Evolutionary conservation across 1,284 basidiomycete species (phyloP).

Genomic region (Mycosarcoma mackinlayi): DNA sequence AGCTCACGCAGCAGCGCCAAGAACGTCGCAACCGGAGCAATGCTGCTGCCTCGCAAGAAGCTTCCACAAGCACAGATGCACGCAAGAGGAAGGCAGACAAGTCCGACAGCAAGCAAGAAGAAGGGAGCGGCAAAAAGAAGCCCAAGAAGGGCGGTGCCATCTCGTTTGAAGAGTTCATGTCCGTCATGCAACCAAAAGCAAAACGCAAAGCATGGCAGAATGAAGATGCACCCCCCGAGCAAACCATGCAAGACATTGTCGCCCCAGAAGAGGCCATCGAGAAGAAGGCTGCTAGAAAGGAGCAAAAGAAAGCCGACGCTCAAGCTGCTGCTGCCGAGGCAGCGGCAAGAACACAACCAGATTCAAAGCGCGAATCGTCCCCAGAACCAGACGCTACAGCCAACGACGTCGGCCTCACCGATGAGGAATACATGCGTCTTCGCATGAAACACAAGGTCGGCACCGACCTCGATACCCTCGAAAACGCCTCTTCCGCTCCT

Average conservation of each 20-base stretch:
- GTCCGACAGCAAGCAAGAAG: constrained; percentile 10
- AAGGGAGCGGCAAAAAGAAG: constrained; percentile 14
- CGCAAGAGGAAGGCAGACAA: constrained; percentile 24
- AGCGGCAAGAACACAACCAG: constrained; percentile 5
- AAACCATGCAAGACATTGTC: constrained; percentile 34
- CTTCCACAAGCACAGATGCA: constrained; percentile 9
- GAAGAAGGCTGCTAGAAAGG: constrained; percentile 41
- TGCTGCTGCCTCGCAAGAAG: constrained; percentile 10
- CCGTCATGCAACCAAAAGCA: constrained; percentile 62
- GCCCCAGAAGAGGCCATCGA: constrained; percentile 26
- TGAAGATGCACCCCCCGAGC: constrained; percentile 50
- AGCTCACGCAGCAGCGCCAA: constrained; percentile 39
- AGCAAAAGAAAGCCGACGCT: constrained; percentile 26
- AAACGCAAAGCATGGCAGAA: constrained; percentile 66
- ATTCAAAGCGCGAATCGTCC: constrained; percentile 20
- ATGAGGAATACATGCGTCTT: constrained; percentile 69
- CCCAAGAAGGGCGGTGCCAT: constrained; percentile 42
- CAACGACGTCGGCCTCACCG: constrained; percentile 62
- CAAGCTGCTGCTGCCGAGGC: constrained; percentile 10
- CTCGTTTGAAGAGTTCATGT: constrained; percentile 66
- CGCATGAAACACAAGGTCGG: constrained; percentile 68
- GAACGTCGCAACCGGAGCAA: constrained; percentile 34
- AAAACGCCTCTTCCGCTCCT: constrained; percentile 17
- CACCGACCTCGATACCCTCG: constrained; percentile 46
- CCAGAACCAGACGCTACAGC: constrained; percentile 51